Evolutionary conservation across 805 yeast genomes (phyloP).

Genomic region (Wickerhamia fluorescens): DNA sequence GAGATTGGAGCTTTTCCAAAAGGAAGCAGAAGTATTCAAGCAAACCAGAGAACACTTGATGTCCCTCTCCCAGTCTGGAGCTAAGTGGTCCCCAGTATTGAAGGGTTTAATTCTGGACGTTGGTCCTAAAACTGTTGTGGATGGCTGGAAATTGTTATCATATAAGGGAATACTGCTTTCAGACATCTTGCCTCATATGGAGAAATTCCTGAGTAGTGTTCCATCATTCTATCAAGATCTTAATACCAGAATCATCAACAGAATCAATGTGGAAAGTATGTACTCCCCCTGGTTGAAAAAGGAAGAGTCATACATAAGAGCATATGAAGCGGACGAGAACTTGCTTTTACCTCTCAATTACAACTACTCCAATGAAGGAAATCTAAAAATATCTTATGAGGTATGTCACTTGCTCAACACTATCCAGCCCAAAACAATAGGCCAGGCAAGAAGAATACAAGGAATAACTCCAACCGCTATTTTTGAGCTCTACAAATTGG

Average conservation of each 20-base stretch:
- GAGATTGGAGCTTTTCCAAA: constrained; percentile 44
- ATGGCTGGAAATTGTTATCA: constrained; percentile 67
- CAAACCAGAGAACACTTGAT: constrained; percentile 40
- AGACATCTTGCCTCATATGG: constrained; percentile 24
- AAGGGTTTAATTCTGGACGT: constrained; percentile 44
- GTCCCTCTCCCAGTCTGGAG: constrained; percentile 41
- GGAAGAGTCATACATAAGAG: constrained; percentile 63
- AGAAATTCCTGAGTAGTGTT: constrained; percentile 10
- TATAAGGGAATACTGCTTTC: constrained; percentile 37
- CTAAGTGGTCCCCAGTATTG: constrained; percentile 54
- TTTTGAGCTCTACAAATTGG: constrained; percentile 64
- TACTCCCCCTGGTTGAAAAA: constrained; percentile 75
- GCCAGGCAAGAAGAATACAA: constrained; percentile 91
- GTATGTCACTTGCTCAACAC: constrained; percentile 61
- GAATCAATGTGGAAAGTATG: constrained; percentile 71
- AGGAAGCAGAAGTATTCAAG: constrained; percentile 41
- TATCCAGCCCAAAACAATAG: constrained; percentile 82
- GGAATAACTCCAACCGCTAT: constrained; percentile 94
- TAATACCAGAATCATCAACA: constrained; percentile 40
- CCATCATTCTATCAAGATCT: constrained; percentile 21
- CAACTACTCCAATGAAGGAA: constrained; percentile 53
- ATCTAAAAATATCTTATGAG: constrained; percentile 58
- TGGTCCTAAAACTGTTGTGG: constrained; percentile 27
- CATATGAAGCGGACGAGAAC: constrained; percentile 79
- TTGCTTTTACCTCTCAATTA: constrained; percentile 61